Percentiles rank a stretch among this genome's conserved stretches.
Evolutionary conservation across 768 basidiomycete species (phyloP).

Genomic region (Xerocomellus chrysenteron): DNA sequence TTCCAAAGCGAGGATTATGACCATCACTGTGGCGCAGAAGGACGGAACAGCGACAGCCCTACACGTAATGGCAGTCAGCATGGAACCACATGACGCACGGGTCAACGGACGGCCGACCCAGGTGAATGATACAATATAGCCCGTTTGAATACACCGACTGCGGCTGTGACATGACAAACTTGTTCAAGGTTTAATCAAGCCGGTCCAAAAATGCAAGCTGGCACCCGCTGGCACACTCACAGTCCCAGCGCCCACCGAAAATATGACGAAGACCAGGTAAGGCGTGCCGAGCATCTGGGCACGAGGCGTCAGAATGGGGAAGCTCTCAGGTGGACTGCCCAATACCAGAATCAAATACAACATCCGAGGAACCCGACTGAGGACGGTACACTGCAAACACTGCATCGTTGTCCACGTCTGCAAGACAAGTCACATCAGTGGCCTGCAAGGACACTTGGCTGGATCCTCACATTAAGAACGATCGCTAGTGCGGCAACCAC

Average conservation of each 20-base stretch:
- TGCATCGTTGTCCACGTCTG: slow-evolving; percentile 41
- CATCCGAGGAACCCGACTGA: slow-evolving; percentile 25
- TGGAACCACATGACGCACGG: slow-evolving; percentile 1
- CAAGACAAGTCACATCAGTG: slow-evolving; percentile 4
- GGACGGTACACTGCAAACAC: slow-evolving; percentile 16
- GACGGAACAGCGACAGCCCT: slow-evolving; percentile 39
- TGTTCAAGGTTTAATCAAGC: slow-evolving; percentile 11
- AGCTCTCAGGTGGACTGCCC: background rate
- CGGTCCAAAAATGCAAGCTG: slow-evolving; percentile 12
- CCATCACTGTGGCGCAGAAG: slow-evolving; percentile 43
- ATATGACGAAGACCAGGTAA: slow-evolving; percentile 43
- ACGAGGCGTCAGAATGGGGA: slow-evolving; percentile 13
- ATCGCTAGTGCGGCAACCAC: slow-evolving; percentile 41
- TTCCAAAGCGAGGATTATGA: slow-evolving; percentile 45
- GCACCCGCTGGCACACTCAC: slow-evolving; percentile 28
- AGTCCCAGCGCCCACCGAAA: slow-evolving; percentile 37
- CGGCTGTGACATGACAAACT: slow-evolving; percentile 20
- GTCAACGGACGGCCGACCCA: slow-evolving; percentile 37
- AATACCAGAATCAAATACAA: slow-evolving; percentile 27
- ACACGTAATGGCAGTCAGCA: slow-evolving; percentile 17
- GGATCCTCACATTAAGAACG: slow-evolving; percentile 39
- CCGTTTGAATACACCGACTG: slow-evolving; percentile 37
- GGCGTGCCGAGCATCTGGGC: slow-evolving; percentile 37
- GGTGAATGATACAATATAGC: slow-evolving; percentile 47
- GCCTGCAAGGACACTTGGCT: background rate